These are phyloP conservation scores for Silene noctiflora DNA, from an alignment of 179 eudicot genomes.

Conservation along the genomic window DNA sequence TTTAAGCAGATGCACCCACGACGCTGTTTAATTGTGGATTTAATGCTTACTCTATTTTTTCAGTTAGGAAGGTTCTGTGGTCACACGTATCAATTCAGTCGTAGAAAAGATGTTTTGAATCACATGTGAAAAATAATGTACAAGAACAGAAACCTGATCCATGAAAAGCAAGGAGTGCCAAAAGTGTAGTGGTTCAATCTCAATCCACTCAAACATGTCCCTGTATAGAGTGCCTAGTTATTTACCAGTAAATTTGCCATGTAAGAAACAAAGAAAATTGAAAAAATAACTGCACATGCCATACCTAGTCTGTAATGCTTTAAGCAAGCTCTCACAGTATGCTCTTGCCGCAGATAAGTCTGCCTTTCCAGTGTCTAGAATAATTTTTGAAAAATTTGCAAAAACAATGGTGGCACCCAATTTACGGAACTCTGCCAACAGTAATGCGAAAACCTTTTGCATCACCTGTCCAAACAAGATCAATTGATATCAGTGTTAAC, in stretches of 20 bases:
- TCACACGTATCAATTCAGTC: not conserved
- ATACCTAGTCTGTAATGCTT: slow-evolving; percentile 76
- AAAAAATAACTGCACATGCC: slow-evolving; percentile 10
- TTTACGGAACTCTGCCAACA: slow-evolving; percentile 90
- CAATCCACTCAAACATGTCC: slow-evolving; percentile 96
- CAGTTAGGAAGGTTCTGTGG: not conserved
- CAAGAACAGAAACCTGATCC: slow-evolving; percentile 74
- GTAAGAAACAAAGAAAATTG: not conserved
- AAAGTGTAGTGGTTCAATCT: slow-evolving; percentile 83
- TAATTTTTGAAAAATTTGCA: slow-evolving; percentile 81
- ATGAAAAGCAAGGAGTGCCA: slow-evolving; percentile 92
- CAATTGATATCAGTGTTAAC: slow-evolving; percentile 16
- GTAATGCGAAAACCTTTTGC: slow-evolving; percentile 93
- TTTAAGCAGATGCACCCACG: not conserved
- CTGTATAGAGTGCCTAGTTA: slow-evolving; percentile 33
- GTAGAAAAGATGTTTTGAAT: not conserved
- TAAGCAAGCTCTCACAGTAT: slow-evolving; percentile 81
- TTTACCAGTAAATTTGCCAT: not conserved
- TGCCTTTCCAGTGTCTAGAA: slow-evolving; percentile 87
- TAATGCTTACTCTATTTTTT: not conserved
- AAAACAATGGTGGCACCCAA: slow-evolving; percentile 81
- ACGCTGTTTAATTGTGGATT: not conserved
- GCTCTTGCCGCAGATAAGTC: slow-evolving; percentile 85
- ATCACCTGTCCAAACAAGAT: slow-evolving; percentile 53
- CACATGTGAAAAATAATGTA: not conserved